A percentile compares a stretch with the other conserved stretches of the same genome.
These are phyloP conservation scores for Spergularia marina DNA, from an alignment of 148 eudicot genomes.

Conservation along the genomic window DNA sequence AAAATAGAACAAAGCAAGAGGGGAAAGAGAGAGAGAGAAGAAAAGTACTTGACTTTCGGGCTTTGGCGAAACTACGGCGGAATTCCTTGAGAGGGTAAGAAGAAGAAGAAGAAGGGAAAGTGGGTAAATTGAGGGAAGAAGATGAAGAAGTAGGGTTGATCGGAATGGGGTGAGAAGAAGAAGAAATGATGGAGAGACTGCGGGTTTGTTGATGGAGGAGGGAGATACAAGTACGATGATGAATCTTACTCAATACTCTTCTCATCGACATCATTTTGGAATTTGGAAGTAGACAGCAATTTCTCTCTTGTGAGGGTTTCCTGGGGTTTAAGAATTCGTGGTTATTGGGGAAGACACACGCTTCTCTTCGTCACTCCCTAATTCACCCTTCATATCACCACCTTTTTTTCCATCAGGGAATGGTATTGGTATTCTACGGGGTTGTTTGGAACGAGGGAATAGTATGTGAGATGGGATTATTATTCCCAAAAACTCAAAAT, in stretches of 20 bases:
- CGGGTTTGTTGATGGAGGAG: constrained; percentile 24
- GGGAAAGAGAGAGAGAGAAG: background rate
- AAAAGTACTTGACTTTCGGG: constrained; percentile 55
- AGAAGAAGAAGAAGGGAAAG: constrained; percentile 20
- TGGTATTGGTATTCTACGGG: no score
- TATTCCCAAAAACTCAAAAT: no score
- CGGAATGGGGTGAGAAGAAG: constrained; percentile 19
- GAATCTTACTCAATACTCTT: constrained; percentile 11
- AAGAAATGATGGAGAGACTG: constrained; percentile 24
- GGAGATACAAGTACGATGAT: constrained; percentile 21
- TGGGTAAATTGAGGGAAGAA: constrained; percentile 12
- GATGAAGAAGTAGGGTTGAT: constrained; percentile 11
- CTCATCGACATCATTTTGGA: constrained; percentile 21
- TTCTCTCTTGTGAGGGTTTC: background rate
- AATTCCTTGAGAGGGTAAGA: constrained; percentile 29
- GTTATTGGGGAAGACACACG: no score
- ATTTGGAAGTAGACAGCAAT: background rate
- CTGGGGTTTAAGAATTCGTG: background rate
- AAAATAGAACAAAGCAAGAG: background rate
- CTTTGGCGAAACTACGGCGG: constrained; percentile 68
- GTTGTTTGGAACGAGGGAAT: no score
- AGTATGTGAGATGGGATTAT: no score
- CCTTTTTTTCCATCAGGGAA: no score
- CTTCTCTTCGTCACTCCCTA: no score
- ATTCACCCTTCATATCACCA: no score